Percentiles rank a stretch among this genome's conserved stretches.
Conservation (phyloP, 139 green algal species). For the Closterium sp. region DNA sequence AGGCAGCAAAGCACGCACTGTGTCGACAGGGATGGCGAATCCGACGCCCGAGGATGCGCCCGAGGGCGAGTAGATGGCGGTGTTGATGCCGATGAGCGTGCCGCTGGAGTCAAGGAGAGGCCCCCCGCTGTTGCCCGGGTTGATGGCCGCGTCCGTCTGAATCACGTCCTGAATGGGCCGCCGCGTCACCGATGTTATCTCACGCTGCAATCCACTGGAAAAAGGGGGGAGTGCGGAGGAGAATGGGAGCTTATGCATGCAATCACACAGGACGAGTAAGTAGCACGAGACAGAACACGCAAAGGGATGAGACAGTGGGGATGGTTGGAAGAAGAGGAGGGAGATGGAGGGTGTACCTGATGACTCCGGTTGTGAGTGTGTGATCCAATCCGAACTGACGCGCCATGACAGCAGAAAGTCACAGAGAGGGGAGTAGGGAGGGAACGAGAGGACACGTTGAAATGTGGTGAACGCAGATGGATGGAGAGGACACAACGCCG, state of each 20-base stretch:
- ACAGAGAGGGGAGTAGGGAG: too few species aligned
- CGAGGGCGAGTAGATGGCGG: constrained; percentile 61
- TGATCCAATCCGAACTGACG: constrained; percentile 41
- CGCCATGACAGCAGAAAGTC: too few species aligned
- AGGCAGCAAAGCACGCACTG: constrained; percentile 7
- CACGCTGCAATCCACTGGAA: constrained; percentile 47
- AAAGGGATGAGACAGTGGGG: neutral
- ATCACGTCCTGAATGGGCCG: constrained; percentile 79
- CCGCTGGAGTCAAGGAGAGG: constrained; percentile 57
- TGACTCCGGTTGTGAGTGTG: constrained; percentile 31
- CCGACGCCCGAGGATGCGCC: constrained; percentile 60
- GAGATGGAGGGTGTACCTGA: neutral
- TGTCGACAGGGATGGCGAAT: constrained; percentile 61
- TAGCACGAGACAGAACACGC: too few species aligned
- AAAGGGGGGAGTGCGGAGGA: neutral
- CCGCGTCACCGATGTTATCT: constrained; percentile 67
- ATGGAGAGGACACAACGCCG: too few species aligned
- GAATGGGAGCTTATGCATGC: neutral
- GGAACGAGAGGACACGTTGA: too few species aligned
- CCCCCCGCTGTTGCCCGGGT: constrained; percentile 64
- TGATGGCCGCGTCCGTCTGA: constrained; percentile 66
- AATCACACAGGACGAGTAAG: neutral
- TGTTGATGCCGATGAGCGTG: constrained; percentile 64
- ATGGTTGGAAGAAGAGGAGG: neutral
- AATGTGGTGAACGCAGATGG: too few species aligned